Conservation (phyloP, 202 grass and related monocot species). For the Setaria viridis region DNA sequence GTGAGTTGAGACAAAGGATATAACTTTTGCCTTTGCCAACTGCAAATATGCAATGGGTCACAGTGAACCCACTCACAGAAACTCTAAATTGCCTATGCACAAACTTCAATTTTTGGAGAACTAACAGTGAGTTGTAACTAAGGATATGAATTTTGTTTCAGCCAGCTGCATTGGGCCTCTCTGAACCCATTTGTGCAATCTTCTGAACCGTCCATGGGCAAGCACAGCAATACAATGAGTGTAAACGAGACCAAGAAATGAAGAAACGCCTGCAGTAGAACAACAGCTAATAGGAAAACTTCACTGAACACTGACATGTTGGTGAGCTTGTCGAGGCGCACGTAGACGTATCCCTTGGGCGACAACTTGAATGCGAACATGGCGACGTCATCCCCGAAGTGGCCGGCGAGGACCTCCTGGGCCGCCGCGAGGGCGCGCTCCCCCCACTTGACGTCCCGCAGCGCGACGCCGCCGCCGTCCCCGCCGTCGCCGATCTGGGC, state of each 20-base stretch:
- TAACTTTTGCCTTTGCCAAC: neutral
- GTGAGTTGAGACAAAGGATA: neutral
- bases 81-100: neutral
- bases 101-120: neutral
- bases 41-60: neutral
- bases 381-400: slow-evolving; percentile 69
- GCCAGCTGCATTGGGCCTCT: neutral
- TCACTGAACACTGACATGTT: slow-evolving; percentile 12
- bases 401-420: slow-evolving; percentile 59
- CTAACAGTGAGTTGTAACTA: too few species aligned
- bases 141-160: too few species aligned
- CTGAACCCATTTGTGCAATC: neutral
- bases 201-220: neutral
- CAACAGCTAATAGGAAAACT: neutral
- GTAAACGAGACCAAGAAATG: neutral
- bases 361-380: slow-evolving; percentile 94
- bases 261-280: neutral
- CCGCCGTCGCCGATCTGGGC: slow-evolving; percentile 86
- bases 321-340: slow-evolving; percentile 86
- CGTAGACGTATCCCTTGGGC: slow-evolving; percentile 86
- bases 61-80: neutral
- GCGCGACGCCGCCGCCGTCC: slow-evolving; percentile 71
- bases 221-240: neutral
- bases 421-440: slow-evolving; percentile 62
- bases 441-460: slow-evolving; percentile 68